A percentile compares a stretch with the other conserved stretches of the same genome.
Evolutionary conservation across 1,284 basidiomycete species (phyloP).

Genomic region (Malassezia nana): DNA sequence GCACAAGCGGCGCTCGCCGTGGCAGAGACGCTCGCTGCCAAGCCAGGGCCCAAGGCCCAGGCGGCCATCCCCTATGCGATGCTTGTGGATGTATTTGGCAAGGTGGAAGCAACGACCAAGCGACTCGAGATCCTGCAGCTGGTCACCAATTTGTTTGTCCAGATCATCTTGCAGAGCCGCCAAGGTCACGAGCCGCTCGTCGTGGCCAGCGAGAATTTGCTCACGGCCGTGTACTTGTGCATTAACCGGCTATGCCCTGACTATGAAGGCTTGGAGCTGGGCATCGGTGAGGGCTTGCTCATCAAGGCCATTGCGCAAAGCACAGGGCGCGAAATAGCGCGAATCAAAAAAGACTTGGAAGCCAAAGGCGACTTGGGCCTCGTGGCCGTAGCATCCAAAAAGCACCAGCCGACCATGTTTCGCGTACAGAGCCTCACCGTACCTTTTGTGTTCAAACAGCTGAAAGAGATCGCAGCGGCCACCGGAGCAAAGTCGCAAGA

Average conservation of each 20-base stretch:
- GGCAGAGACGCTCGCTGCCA: neutral
- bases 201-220: constrained; percentile 54
- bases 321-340: constrained; percentile 70
- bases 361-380: constrained; percentile 88
- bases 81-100: constrained; percentile 72
- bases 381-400: constrained; percentile 87
- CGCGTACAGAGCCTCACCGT: constrained; percentile 84
- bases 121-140: constrained; percentile 83
- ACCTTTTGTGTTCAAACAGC: constrained; percentile 57
- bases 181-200: neutral
- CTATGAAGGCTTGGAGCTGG: constrained; percentile 88
- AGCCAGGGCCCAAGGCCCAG: neutral
- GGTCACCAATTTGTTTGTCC: constrained; percentile 74
- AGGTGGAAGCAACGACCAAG: constrained; percentile 92
- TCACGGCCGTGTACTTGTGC: constrained; percentile 87
- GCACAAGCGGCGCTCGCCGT: neutral
- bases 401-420: constrained; percentile 87
- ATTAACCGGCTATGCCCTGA: constrained; percentile 95
- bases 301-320: constrained; percentile 93
- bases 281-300: constrained; percentile 87
- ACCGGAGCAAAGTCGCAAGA: constrained; percentile 57
- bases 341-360: constrained; percentile 84
- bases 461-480: constrained; percentile 55
- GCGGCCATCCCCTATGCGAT: constrained; percentile 70
- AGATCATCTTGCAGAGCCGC: constrained; percentile 72